A percentile compares a stretch with the other conserved stretches of the same genome.
These are phyloP conservation scores for Magnolia sinica DNA, from an alignment of 164 flowering plant species.

Conservation along the genomic window DNA sequence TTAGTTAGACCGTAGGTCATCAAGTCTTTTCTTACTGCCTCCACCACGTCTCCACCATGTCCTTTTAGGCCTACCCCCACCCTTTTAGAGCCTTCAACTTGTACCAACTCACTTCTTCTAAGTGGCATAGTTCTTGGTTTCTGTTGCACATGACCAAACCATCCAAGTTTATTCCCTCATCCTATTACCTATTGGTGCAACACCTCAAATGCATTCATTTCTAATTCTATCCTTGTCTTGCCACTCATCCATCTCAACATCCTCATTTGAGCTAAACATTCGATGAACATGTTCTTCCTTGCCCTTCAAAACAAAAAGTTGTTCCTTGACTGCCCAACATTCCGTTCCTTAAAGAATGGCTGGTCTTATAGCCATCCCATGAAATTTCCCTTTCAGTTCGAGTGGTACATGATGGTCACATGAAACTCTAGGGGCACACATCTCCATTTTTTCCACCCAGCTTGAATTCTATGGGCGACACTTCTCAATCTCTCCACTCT, in stretches of 20 bases:
- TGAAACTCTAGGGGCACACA: neutral
- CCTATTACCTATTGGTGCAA: neutral
- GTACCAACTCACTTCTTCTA: neutral
- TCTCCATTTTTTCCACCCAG: neutral
- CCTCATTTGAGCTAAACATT: neutral
- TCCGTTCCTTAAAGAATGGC: neutral
- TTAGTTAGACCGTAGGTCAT: too few relatives aligned
- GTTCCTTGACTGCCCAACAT: neutral
- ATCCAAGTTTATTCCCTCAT: neutral
- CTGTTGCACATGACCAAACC: neutral
- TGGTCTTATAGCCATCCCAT: neutral
- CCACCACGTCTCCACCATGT: too few relatives aligned
- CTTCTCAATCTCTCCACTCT: neutral
- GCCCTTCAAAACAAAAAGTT: too few relatives aligned
- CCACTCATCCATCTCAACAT: neutral
- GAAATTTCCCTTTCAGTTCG: neutral
- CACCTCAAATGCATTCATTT: neutral
- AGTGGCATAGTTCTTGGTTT: neutral
- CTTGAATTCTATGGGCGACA: neutral
- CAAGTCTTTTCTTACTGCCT: too few relatives aligned
- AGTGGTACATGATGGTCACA: neutral
- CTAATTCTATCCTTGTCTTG: neutral
- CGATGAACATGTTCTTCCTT: neutral
- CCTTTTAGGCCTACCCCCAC: neutral
- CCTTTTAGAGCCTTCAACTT: neutral